Percentiles rank a stretch among this genome's conserved stretches.
Conservation (phyloP, 176 grass and related monocot genomes). For the Carex myosuroides region DNA sequence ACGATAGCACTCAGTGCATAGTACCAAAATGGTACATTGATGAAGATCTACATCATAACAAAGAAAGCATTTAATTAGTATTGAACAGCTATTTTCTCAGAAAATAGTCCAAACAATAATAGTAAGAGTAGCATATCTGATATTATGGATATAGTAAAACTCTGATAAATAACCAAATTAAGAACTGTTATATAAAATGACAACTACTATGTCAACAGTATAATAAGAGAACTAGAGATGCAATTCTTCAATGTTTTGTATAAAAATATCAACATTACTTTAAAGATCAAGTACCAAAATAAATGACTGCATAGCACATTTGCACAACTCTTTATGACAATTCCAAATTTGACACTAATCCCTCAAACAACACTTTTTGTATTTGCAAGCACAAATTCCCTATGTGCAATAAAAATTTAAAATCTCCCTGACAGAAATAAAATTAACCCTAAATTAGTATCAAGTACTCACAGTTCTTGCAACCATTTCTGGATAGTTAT, state of each 20-base stretch:
- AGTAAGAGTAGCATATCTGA: too few relatives aligned
- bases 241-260: background rate
- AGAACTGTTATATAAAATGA: background rate
- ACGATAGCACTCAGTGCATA: constrained; percentile 76
- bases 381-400: background rate
- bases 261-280: background rate
- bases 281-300: background rate
- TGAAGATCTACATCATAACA: constrained; percentile 57
- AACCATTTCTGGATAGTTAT: constrained; percentile 96
- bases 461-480: constrained; percentile 67
- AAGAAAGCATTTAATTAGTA: background rate
- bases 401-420: background rate
- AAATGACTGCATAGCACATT: background rate
- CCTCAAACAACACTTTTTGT: background rate
- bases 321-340: background rate
- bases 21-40: constrained; percentile 98
- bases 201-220: background rate
- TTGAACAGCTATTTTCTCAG: background rate
- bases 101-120: background rate
- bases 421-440: background rate
- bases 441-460: background rate
- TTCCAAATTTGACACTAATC: background rate
- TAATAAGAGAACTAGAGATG: background rate
- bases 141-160: background rate
- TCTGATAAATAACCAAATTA: background rate